These are phyloP conservation scores for Lentinula sp. DNA, from an alignment of 768 basidiomycete species.

Conservation along the genomic window DNA sequence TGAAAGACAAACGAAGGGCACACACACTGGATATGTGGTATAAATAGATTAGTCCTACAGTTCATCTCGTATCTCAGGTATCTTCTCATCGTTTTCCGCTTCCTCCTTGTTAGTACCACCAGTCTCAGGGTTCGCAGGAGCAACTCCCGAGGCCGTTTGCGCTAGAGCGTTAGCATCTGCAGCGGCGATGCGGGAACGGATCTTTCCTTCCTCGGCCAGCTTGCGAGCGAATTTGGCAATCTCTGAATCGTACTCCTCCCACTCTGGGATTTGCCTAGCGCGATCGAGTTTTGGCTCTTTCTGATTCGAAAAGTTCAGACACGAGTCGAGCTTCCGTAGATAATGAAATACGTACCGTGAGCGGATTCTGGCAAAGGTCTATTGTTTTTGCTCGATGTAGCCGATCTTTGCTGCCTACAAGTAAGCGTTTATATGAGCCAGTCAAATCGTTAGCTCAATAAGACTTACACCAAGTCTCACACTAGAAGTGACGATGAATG, in stretches of 20 bases:
- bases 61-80: constrained; percentile 6
- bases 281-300: constrained; percentile 96
- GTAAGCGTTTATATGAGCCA: neutral
- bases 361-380: constrained; percentile 93
- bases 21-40: neutral
- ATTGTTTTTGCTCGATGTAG: constrained; percentile 82
- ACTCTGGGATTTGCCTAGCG: constrained; percentile 94
- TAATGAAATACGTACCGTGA: constrained; percentile 58
- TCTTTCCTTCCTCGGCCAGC: constrained; percentile 64
- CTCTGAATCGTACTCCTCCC: constrained; percentile 92
- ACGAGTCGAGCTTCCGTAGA: neutral
- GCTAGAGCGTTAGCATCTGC: constrained; percentile 69
- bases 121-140: neutral
- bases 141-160: constrained; percentile 23
- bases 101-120: neutral
- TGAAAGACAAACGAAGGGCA: neutral
- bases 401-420: constrained; percentile 73
- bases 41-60: constrained; percentile 2
- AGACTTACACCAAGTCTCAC: constrained; percentile 94
- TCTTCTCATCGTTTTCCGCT: neutral
- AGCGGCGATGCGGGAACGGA: constrained; percentile 60
- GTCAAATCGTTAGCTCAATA: neutral
- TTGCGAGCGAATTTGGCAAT: constrained; percentile 77
- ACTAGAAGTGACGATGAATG: constrained; percentile 37
- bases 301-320: constrained; percentile 30